Evolutionary conservation across 2,329 filamentous ascomycete species (phyloP), one percentile per base, ranked within the genome.

Genomic region (Mycosphaerella sp.): DNA sequence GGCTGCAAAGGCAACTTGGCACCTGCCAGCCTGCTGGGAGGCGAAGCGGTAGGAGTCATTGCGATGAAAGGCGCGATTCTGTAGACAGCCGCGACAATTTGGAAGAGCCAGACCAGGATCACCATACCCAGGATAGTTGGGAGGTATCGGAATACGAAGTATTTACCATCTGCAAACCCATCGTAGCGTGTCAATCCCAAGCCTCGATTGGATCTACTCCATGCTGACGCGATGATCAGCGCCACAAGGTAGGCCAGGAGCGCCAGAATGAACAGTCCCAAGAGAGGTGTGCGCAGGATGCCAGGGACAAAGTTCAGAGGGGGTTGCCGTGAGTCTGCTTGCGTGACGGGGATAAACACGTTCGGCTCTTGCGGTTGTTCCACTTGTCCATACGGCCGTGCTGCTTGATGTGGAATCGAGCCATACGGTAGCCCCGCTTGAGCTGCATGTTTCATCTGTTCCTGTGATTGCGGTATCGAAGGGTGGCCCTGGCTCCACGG

Each of bases 121-220:
- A 84, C 59, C 16, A 82, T 81, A 0, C 84, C 87, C 12, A 94
- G 65, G 0, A 95, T 72, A 50, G 89, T 88, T 2, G 91, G 90
- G 1, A 96, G 72, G 57, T 95, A 87, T 55, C 89, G 80, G 67
- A 95, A 93, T 41, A 94, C 70, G 66, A 96, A 95, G 69, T 94
- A 95, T 58, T 83, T 78, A 7, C 77, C 77, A 44, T 84, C 85
- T 54, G 86, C 85, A 51, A 89, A 84, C 27, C 77, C 77, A 30
- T 73, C 72, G 66, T 90, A 95, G 3, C 76, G 70, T 64, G 79
- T 82, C 10, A 96, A 71, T 0, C 88, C 88, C 8, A 75, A 68
- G 36, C 45, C 45, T 28, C 45, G 25, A 57, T 84, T 75, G 4
- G 70, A 67, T 34, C 75, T 69, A 9, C 86, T 87, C 71, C 81